Conservation (phyloP, 495 filamentous ascomycete genomes). For the Aspergillus olivimuriae region DNA sequence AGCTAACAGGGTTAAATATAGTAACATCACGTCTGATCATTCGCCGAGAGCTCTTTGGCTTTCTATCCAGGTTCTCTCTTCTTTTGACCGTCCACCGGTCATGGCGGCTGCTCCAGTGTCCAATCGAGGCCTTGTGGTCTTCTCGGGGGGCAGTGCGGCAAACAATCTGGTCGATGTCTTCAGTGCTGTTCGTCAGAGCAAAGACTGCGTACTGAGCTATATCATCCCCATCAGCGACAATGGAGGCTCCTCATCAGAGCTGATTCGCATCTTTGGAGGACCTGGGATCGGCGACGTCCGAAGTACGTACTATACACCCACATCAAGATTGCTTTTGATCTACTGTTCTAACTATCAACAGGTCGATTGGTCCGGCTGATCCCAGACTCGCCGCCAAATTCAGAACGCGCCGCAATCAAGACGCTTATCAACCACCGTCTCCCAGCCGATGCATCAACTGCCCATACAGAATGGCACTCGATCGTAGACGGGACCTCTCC, state of each 20-base stretch:
- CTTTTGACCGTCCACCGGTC: too few species aligned
- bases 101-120: too few species aligned
- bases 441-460: slow-evolving; percentile 37
- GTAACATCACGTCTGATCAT: too few species aligned
- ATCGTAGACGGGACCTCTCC: slow-evolving; percentile 75
- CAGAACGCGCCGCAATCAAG: slow-evolving; percentile 67
- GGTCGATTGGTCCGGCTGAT: slow-evolving; percentile 88
- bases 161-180: slow-evolving; percentile 95
- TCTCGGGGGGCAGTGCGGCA: slow-evolving; percentile 85
- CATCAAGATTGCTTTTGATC: not conserved
- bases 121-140: slow-evolving; percentile 65
- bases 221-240: slow-evolving; percentile 95
- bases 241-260: slow-evolving; percentile 83
- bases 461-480: slow-evolving; percentile 69
- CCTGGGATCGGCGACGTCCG: slow-evolving; percentile 89
- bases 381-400: slow-evolving; percentile 53
- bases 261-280: slow-evolving; percentile 88
- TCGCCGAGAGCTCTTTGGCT: too few species aligned
- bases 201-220: slow-evolving; percentile 65
- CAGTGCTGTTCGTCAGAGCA: slow-evolving; percentile 62
- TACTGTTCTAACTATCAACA: slow-evolving; percentile 21
- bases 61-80: too few species aligned
- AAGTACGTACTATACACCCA: slow-evolving; percentile 51
- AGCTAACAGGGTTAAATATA: too few species aligned
- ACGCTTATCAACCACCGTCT: slow-evolving; percentile 82